phyloP scores from a whole-genome alignment of 768 basidiomycete species.

The Mrakia frigida region DNA sequence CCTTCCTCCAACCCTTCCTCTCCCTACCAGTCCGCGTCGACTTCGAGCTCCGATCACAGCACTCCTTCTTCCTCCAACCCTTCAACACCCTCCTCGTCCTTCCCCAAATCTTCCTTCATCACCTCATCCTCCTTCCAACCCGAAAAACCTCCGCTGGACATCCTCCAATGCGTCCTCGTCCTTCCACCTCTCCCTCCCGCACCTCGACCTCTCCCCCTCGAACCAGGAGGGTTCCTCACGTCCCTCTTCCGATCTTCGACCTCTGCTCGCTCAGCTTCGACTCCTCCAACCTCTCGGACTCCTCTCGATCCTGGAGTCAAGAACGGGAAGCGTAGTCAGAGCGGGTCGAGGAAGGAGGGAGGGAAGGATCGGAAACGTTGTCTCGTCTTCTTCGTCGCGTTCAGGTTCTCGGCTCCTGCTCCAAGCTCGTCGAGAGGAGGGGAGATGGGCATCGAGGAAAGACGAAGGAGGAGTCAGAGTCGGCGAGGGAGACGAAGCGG shows the following conservation, averaged over 20 bases:
- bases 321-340: conserved; percentile 3
- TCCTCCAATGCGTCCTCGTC: conserved; percentile 30
- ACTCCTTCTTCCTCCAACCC: background rate
- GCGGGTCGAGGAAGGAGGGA: conserved; percentile 9
- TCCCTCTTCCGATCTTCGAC: conserved; percentile 28
- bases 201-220: background rate
- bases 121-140: background rate
- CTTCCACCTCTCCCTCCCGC: conserved; percentile 22
- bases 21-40: background rate
- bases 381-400: conserved; percentile 29
- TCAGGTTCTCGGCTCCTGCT: conserved; percentile 17
- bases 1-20: background rate
- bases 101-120: conserved; percentile 6
- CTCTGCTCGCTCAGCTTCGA: conserved; percentile 14
- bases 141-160: background rate
- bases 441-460: conserved; percentile 3
- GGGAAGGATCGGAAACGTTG: conserved; percentile 1
- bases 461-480: conserved; percentile 24
- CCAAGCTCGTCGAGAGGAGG: background rate
- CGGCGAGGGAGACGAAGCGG: conserved; percentile 8
- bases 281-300: background rate
- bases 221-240: conserved; percentile 23
- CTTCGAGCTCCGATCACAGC: background rate
- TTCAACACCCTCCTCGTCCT: background rate
- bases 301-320: background rate